Conservation (phyloP, 495 filamentous ascomycete species). For the Margaritispora aquatica region DNA sequence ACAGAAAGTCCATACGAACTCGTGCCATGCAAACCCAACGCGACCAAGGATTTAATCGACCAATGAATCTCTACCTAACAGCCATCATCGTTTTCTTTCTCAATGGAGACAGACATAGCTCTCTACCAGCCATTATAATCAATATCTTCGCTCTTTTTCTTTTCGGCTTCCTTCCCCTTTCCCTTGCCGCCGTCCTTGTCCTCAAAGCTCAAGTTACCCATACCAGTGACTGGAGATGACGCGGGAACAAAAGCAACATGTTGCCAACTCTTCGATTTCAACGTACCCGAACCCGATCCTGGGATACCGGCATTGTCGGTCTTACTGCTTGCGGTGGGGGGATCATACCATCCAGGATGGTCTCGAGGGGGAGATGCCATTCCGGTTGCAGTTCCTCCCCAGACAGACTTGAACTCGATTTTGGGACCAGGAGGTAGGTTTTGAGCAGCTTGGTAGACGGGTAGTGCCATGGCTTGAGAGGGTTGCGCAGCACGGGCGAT, state of each 20-base stretch:
- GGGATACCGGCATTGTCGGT: not conserved
- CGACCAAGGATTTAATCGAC: not conserved
- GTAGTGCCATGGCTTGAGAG: not conserved
- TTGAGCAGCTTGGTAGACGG: not conserved
- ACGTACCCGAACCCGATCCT: not conserved
- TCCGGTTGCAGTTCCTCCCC: too few relatives aligned
- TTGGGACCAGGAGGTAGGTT: too few relatives aligned
- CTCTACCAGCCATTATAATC: not conserved
- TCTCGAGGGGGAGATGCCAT: too few relatives aligned
- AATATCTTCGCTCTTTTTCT: too few relatives aligned
- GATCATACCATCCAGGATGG: too few relatives aligned
- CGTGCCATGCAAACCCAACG: too few relatives aligned
- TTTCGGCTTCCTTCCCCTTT: not conserved
- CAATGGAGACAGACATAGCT: too few relatives aligned
- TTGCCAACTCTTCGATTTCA: too few relatives aligned
- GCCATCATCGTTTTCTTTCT: too few relatives aligned
- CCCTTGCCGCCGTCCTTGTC: not conserved
- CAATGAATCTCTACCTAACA: not conserved
- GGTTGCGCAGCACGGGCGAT: not conserved
- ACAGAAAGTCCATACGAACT: not conserved
- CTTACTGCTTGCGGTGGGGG: too few relatives aligned
- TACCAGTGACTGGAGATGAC: not conserved
- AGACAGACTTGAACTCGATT: too few relatives aligned
- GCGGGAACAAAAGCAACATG: too few relatives aligned
- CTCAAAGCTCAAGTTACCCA: not conserved